Base-by-base conservation (phyloP, 768 basidiomycete genomes). In the Pleurotus eryngii region DNA sequence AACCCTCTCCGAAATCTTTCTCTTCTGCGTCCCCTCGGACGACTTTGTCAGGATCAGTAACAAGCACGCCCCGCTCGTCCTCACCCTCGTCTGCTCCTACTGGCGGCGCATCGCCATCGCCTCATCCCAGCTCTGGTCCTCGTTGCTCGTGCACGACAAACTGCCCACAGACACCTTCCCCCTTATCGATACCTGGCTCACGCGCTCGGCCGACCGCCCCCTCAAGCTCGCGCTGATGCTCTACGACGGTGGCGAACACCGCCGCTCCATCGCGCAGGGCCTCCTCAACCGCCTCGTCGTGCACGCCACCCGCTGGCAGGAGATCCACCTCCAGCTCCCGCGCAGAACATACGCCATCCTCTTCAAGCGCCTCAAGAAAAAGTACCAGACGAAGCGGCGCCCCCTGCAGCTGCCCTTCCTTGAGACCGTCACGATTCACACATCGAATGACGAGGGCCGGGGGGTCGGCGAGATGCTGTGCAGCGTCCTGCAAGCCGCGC, bases 111-210 rank as follows among this genome's bases (percentile, higher is more conserved):
- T 53, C 5, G 51, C 51, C 18, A 30, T 53, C n/a, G 18, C 35
- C 38, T 17, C 51, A 18, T 39, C 51, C 18, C 51, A 39, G 40
- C 51, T 53, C 51, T 53, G 51, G 51, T 53, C 51, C 51, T 53
- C 51, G 18, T 24, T 53, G 15, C 51, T 35, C 20, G 51, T 53
- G 37, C 51, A 53, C 37, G 51, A 53, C 51, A 53, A 53, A 42
- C 15, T 53, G 6, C 51, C 5, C 37, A 9, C 51, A 2, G 51
- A 53, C 17, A 35, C 51, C 51, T 53, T 53, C 22, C 51, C 51
- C 51, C 51, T 53, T 26, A 53, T 53, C 51, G 39, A 53, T 39
- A 53, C 51, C n/a, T 53, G 51, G 51, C 51, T 53, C 40, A 4
- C 37, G 15, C 51, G 51, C 14, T 53, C 51, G 2, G 51, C 37